A percentile compares a stretch with the other conserved stretches of the same genome.
Evolutionary conservation across 1,284 basidiomycete species (phyloP).

Genomic region (Leccinum fallax): DNA sequence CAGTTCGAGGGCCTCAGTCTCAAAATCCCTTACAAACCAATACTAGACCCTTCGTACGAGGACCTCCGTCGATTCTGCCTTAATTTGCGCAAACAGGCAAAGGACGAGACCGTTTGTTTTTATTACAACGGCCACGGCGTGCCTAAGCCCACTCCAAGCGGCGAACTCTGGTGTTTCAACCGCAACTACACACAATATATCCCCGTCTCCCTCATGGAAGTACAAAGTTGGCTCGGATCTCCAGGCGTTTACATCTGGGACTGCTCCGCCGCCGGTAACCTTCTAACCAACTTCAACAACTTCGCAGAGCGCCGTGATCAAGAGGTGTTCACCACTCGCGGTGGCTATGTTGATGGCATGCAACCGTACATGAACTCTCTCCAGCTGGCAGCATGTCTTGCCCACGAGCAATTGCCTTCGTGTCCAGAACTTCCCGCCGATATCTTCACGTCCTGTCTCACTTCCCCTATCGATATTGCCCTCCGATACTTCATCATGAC

Average conservation of each 20-base stretch:
- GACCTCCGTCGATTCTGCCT: slow-evolving; percentile 92
- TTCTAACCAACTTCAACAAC: slow-evolving; percentile 89
- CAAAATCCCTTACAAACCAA: slow-evolving; percentile 89
- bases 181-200: slow-evolving; percentile 98
- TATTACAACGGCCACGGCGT: slow-evolving; percentile 99
- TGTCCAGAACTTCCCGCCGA: slow-evolving; percentile 97
- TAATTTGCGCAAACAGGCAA: slow-evolving; percentile 83
- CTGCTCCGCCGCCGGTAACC: slow-evolving; percentile 93
- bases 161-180: slow-evolving; percentile 99
- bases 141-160: slow-evolving; percentile 94
- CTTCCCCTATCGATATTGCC: slow-evolving; percentile 97
- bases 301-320: slow-evolving; percentile 87
- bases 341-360: slow-evolving; percentile 61
- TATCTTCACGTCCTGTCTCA: slow-evolving; percentile 96
- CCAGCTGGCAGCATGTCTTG: slow-evolving; percentile 93
- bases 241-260: slow-evolving; percentile 99
- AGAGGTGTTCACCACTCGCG: slow-evolving; percentile 65
- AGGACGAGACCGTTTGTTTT: slow-evolving; percentile 93
- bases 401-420: slow-evolving; percentile 91
- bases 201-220: slow-evolving; percentile 90
- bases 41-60: slow-evolving; percentile 94
- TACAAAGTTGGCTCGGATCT: slow-evolving; percentile 90
- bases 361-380: slow-evolving; percentile 88
- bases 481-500: slow-evolving; percentile 94
- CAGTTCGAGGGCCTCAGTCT: slow-evolving; percentile 96